A percentile compares a stretch with the other conserved stretches of the same genome.
These are phyloP conservation scores for Prunus kanzakura DNA, from an alignment of 306 rosid genomes.

Conservation along the genomic window DNA sequence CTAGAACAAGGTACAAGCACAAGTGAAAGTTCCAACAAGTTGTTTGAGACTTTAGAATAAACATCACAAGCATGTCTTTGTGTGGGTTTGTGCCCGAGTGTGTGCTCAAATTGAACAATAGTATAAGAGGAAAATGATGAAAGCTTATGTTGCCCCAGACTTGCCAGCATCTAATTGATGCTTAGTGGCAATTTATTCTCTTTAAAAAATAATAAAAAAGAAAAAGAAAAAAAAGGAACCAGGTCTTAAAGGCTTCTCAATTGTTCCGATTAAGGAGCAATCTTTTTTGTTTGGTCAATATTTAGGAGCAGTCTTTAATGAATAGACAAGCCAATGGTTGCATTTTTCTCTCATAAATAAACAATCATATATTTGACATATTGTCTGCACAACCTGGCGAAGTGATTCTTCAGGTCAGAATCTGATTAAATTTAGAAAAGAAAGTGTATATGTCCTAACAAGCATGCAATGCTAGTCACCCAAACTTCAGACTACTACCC, in stretches of 20 bases:
- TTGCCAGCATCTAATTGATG: neutral
- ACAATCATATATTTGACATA: neutral
- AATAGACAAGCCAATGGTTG: neutral
- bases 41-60: neutral
- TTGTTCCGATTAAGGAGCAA: no score
- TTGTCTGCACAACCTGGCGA: neutral
- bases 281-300: neutral
- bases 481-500: neutral
- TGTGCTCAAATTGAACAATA: neutral
- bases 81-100: neutral
- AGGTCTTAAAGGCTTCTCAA: no score
- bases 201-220: neutral
- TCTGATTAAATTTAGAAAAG: neutral
- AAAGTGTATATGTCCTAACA: neutral
- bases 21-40: neutral
- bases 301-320: neutral
- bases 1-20: neutral
- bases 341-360: neutral
- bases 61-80: neutral
- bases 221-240: neutral
- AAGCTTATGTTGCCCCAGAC: neutral
- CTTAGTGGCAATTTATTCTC: neutral
- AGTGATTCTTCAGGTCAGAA: neutral
- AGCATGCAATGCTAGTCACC: neutral
- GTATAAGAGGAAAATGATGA: neutral